A percentile compares a stretch with the other conserved stretches of the same genome.
phyloP scores from a whole-genome alignment of 2,329 filamentous ascomycete species.

The Calonectria pauciramosa region DNA sequence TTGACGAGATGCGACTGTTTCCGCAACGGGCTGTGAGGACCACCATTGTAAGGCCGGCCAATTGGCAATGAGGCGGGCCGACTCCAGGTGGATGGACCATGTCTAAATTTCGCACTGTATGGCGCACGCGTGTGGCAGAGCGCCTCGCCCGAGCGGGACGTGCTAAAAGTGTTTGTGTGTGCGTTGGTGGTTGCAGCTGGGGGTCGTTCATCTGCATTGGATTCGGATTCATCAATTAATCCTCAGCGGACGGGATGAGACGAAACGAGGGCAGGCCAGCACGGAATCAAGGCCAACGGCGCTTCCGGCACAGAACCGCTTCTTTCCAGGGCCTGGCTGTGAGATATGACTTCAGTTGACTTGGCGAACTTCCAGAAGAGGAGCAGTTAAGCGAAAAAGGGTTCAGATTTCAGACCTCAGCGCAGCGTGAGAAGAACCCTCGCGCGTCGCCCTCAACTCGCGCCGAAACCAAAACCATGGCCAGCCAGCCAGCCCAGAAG shows the following conservation, averaged over 20 bases:
- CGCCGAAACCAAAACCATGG: constrained; percentile 2
- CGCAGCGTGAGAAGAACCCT: neutral
- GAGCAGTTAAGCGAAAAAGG: constrained; percentile 29
- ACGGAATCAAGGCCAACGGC: neutral
- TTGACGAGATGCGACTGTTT: constrained; percentile 22
- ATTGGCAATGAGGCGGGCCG: constrained; percentile 39
- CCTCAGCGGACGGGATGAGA: neutral
- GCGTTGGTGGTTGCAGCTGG: neutral
- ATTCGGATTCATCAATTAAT: constrained; percentile 5
- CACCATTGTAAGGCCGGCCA: constrained; percentile 41
- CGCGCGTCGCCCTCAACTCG: neutral
- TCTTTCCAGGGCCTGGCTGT: neutral
- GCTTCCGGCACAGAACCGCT: neutral
- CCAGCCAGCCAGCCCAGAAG: neutral
- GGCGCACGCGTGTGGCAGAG: constrained; percentile 25
- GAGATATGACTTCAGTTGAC: constrained; percentile 3
- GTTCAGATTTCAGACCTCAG: constrained; percentile 3
- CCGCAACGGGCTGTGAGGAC: neutral
- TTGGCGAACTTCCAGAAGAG: constrained; percentile 24
- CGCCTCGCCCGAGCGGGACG: constrained; percentile 23
- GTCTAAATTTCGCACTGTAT: constrained; percentile 38
- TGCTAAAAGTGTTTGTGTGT: neutral
- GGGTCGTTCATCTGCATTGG: neutral
- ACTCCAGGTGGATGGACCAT: constrained; percentile 32
- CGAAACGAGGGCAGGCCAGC: neutral